Conservation (phyloP, 371 early-diverging fungal genomes). For the Mucor lusitanicus region DNA sequence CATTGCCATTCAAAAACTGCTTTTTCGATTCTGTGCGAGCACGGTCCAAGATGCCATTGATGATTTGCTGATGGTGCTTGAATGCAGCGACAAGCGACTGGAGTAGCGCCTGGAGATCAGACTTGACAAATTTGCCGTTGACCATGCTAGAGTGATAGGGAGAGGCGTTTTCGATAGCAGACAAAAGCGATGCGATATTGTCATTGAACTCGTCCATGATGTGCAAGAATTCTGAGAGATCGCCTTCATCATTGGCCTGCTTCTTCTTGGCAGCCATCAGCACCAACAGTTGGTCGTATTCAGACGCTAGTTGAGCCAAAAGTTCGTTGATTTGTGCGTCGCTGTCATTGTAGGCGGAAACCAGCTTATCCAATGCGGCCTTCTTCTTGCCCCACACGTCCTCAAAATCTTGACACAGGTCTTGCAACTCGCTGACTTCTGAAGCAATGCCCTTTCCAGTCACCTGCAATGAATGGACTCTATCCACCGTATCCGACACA, state of each 20-base stretch:
- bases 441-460: constrained; percentile 16
- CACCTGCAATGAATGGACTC: constrained; percentile 32
- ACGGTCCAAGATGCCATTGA: constrained; percentile 36
- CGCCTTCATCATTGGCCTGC: constrained; percentile 31
- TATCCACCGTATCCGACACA: constrained; percentile 30
- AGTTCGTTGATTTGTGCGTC: constrained; percentile 24
- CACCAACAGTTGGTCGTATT: constrained; percentile 15
- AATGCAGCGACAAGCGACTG: constrained; percentile 49
- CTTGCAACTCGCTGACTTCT: constrained; percentile 24
- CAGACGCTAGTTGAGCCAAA: constrained; percentile 13
- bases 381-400: constrained; percentile 22
- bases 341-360: neutral
- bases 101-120: constrained; percentile 53
- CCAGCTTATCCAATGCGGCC: constrained; percentile 13
- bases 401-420: constrained; percentile 28
- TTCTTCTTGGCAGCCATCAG: constrained; percentile 33
- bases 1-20: constrained; percentile 29
- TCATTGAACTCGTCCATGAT: constrained; percentile 39
- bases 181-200: constrained; percentile 29
- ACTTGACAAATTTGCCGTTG: constrained; percentile 41
- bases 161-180: constrained; percentile 43
- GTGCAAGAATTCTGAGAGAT: constrained; percentile 30
- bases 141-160: constrained; percentile 40
- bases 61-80: constrained; percentile 42
- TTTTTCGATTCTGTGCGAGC: constrained; percentile 33